These are phyloP conservation scores for Phallus indusiatus DNA, from an alignment of 768 basidiomycete genomes.

Conservation along the genomic window DNA sequence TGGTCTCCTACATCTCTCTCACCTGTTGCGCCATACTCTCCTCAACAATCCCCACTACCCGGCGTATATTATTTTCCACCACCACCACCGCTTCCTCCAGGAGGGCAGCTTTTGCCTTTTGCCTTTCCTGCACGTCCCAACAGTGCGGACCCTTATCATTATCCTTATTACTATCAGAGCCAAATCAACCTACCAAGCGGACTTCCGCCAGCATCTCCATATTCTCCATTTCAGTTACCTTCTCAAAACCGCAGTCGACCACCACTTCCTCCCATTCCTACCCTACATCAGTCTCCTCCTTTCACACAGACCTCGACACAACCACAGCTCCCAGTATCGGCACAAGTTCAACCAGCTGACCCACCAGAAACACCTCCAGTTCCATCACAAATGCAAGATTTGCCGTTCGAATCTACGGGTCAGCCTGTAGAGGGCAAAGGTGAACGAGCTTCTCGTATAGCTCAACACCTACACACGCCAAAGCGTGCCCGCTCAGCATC, in stretches of 20 bases:
- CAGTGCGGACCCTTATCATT: constrained; percentile 35
- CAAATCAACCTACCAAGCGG: not conserved
- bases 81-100: constrained; percentile 10
- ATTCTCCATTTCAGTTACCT: constrained; percentile 29
- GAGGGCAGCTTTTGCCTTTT: constrained; percentile 14
- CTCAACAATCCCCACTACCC: constrained; percentile 17
- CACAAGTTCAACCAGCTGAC: not conserved
- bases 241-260: constrained; percentile 10
- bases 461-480: constrained; percentile 48
- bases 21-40: constrained; percentile 23
- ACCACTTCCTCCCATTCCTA: constrained; percentile 21
- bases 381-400: not conserved
- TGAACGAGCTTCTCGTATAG: constrained; percentile 45
- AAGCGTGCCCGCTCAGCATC: constrained; percentile 56
- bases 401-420: constrained; percentile 19
- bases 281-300: constrained; percentile 10
- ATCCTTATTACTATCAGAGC: not conserved
- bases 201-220: constrained; percentile 13
- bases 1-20: constrained; percentile 22
- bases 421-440: constrained; percentile 49
- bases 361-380: not conserved
- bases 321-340: not conserved
- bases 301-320: not conserved
- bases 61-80: constrained; percentile 27
- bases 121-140: constrained; percentile 34